Evolutionary conservation across 208 protist genomes (phyloP), one percentile per base, ranked within the genome.

Genomic region (Acanthamoeba healyi): DNA sequence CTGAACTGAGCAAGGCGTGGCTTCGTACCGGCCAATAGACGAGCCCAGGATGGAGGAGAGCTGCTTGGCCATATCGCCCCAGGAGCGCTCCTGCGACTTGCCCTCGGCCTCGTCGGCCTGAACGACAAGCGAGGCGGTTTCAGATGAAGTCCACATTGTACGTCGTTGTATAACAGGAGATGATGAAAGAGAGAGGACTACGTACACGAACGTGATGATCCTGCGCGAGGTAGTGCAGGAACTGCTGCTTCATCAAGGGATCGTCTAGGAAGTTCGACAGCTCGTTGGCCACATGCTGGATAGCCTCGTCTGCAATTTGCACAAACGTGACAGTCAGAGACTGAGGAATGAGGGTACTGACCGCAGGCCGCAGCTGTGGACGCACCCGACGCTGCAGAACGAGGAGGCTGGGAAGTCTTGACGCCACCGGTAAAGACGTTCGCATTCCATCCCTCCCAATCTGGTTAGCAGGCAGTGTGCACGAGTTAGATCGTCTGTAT

Each of bases 211-310:
- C 79, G 29, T 87, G 42, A 54, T 87, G 79, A 40, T 87, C 79
- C 79, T 87, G 79, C 15, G 79, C 79, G n/a, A 87, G 79, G 79
- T 87, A 87, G 49, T 87, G 49, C 79, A 87, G 40, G 44, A 87
- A 87, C 15, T 56, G 42, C 34, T 46, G 44, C n/a, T 32, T 15
- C 65, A 44, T 34, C 0, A 24, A 22, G 9, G 65, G 32, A 1
- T 74, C 65, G 36, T 42, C 65, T 7, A 74, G 5, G 65, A 74
- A 74, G 14, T 7, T 10, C 19, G 29, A 24, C 29, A 74, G 24
- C 36, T 87, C 79, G 0, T 87, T 24, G 34, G 44, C 29, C 2
- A 87, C 42, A 22, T 63, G n/a, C 14, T 56, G 79, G 5, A 87
- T 87, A 9, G 49, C 26, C 49, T 87, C 79, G 6, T 40, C 79